phyloP scores from a whole-genome alignment of 257 asterid genomes.

The Hygrophila difformis region DNA sequence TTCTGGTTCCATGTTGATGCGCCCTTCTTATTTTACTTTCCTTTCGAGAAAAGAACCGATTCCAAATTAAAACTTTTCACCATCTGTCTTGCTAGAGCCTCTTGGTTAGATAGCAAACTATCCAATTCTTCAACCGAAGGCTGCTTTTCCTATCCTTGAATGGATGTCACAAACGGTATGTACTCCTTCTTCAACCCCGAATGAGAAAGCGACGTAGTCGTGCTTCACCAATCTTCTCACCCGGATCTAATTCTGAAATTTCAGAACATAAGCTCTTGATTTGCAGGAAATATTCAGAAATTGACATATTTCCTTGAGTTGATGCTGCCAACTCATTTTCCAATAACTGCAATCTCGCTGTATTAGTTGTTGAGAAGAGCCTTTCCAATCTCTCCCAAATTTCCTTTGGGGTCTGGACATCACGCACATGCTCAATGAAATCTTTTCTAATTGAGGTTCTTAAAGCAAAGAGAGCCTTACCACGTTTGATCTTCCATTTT shows the following conservation, averaged over 20 bases:
- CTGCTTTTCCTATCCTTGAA: constrained; percentile 8
- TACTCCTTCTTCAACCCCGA: constrained; percentile 14
- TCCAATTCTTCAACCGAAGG: background rate
- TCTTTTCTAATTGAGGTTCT: constrained; percentile 7
- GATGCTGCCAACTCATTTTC: background rate
- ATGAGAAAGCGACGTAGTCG: constrained; percentile 9
- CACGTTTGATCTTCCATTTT: background rate
- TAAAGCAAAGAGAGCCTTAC: constrained; percentile 1
- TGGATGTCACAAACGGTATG: constrained; percentile 7
- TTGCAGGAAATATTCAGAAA: constrained; percentile 12
- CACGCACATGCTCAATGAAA: constrained; percentile 16
- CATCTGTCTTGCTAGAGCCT: constrained; percentile 13
- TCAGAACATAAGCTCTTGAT: constrained; percentile 14
- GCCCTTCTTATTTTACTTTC: background rate
- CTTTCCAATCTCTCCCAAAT: constrained; percentile 4
- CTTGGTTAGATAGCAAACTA: constrained; percentile 2
- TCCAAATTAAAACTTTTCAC: background rate
- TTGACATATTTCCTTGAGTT: background rate
- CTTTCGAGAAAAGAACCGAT: background rate
- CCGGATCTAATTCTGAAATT: constrained; percentile 12
- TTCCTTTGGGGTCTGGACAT: constrained; percentile 1
- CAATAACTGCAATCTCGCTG: constrained; percentile 9
- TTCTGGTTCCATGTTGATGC: background rate
- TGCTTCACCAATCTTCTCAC: constrained; percentile 11
- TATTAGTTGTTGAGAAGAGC: constrained; percentile 13